Conservation (phyloP, 2,329 filamentous ascomycete genomes). For the Beauveria caledonica region DNA sequence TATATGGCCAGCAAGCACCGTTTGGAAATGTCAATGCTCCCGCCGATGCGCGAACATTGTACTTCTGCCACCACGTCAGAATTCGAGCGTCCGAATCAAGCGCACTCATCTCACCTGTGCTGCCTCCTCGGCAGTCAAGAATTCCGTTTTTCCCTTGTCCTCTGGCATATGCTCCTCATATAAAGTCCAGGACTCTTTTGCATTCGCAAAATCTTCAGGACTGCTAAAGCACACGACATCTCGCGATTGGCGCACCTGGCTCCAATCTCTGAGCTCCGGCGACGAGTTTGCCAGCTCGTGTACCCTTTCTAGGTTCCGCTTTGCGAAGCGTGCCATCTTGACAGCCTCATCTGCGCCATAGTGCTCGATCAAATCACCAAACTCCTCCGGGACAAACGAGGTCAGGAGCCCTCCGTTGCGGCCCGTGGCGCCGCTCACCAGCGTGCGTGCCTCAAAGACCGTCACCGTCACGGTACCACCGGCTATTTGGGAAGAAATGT, state of each 20-base stretch:
- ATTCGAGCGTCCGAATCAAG: not conserved
- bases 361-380: constrained; percentile 21
- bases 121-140: constrained; percentile 15
- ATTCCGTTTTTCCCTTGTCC: constrained; percentile 6
- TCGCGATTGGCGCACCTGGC: constrained; percentile 14
- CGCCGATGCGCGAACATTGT: constrained; percentile 18
- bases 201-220: constrained; percentile 15
- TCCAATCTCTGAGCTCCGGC: constrained; percentile 12
- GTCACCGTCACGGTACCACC: constrained; percentile 10
- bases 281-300: constrained; percentile 15
- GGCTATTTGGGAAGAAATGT: constrained; percentile 8
- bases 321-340: constrained; percentile 34
- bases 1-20: constrained; percentile 32
- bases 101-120: constrained; percentile 2
- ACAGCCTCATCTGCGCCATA: constrained; percentile 29
- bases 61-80: constrained; percentile 9
- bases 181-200: constrained; percentile 11
- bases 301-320: constrained; percentile 26
- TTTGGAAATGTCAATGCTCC: constrained; percentile 16
- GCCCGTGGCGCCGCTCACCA: constrained; percentile 23
- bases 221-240: constrained; percentile 10
- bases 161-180: constrained; percentile 16
- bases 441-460: constrained; percentile 21
- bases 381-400: constrained; percentile 30
- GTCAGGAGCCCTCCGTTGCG: constrained; percentile 23